Conservation (phyloP, 306 rosid genomes). For the Rosa multiflora region DNA sequence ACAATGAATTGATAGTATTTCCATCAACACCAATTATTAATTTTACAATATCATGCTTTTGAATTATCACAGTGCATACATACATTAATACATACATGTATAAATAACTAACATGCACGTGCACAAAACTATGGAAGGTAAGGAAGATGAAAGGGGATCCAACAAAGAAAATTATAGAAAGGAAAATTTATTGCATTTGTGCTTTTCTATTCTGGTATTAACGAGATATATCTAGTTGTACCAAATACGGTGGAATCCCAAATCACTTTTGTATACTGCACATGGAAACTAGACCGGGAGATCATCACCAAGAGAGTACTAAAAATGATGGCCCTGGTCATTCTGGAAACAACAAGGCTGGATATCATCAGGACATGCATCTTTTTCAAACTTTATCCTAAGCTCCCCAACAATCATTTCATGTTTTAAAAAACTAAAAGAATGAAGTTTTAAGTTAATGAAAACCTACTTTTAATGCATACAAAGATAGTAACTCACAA, state of each 20-base stretch:
- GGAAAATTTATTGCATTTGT: not conserved
- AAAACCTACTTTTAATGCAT: not conserved
- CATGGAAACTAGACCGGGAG: not conserved
- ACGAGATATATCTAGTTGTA: not conserved
- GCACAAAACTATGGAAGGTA: not conserved
- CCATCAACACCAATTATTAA: no score
- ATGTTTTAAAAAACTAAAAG: not conserved
- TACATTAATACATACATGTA: not conserved
- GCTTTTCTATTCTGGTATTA: not conserved
- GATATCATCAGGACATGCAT: not conserved
- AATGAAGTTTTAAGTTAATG: constrained; percentile 9
- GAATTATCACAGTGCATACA: not conserved
- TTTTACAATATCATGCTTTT: not conserved
- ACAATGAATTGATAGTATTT: no score
- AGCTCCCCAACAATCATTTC: no score
- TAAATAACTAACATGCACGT: not conserved
- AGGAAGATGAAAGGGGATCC: not conserved
- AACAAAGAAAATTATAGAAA: not conserved
- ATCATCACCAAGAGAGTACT: not conserved
- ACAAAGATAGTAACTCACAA: not conserved
- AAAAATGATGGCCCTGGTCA: not conserved
- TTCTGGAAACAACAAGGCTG: not conserved
- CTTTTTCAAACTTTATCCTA: not conserved
- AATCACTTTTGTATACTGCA: not conserved
- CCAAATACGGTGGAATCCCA: not conserved